These are phyloP conservation scores for Monoraphidium neglectum DNA, from an alignment of 139 green algal species.

Conservation along the genomic window DNA sequence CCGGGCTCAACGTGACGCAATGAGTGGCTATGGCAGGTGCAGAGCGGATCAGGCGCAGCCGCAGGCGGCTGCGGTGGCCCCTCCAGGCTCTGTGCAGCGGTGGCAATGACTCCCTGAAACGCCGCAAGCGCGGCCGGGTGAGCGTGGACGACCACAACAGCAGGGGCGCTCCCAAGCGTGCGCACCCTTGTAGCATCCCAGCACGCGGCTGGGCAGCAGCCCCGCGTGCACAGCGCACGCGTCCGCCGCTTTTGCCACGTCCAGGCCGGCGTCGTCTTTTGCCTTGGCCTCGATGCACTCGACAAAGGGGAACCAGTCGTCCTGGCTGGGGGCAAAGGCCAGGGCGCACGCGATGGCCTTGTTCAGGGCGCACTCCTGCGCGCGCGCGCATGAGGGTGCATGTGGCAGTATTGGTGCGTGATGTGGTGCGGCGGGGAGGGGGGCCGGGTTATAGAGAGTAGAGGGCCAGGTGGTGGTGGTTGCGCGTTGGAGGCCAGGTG, in stretches of 20 bases:
- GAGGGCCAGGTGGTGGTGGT: too few relatives aligned
- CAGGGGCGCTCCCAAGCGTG: neutral
- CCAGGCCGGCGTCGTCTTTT: neutral
- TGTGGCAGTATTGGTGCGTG: too few relatives aligned
- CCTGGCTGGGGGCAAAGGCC: neutral
- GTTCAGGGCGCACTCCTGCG: conserved; percentile 40
- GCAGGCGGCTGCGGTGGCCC: too few relatives aligned
- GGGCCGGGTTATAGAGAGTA: neutral
- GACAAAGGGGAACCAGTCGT: conserved; percentile 31
- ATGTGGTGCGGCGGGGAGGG: too few relatives aligned
- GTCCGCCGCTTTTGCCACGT: neutral
- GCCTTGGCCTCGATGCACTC: conserved; percentile 22
- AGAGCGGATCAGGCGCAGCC: too few relatives aligned
- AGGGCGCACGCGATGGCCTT: conserved; percentile 35
- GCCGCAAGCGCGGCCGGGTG: too few relatives aligned
- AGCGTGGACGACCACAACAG: too few relatives aligned
- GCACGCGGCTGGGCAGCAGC: conserved; percentile 19
- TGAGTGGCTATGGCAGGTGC: too few relatives aligned
- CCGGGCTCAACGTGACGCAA: too few relatives aligned
- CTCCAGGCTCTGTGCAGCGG: too few relatives aligned
- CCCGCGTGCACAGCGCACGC: conserved; percentile 21
- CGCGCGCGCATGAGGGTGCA: neutral
- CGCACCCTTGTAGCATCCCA: conserved; percentile 27
- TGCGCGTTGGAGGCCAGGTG: too few relatives aligned
- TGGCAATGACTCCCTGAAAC: too few relatives aligned